These are phyloP conservation scores for Sarocladiaceae sp. DNA, from an alignment of 2,329 filamentous ascomycete genomes.

Conservation along the genomic window DNA sequence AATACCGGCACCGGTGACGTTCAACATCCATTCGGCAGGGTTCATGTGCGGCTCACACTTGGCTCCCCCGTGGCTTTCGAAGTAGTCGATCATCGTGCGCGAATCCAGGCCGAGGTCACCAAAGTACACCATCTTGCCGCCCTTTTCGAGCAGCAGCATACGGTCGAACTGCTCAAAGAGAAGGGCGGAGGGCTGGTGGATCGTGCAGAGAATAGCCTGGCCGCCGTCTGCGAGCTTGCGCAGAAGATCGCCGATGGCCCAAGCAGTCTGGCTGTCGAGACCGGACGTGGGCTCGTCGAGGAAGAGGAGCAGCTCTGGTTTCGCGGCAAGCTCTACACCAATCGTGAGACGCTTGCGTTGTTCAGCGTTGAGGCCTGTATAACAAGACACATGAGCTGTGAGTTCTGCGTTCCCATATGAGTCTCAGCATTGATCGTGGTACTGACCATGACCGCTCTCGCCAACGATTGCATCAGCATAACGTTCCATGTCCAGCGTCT, in stretches of 20 bases:
- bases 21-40: constrained; percentile 65
- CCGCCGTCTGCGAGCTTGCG: constrained; percentile 45
- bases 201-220: constrained; percentile 27
- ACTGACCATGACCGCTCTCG: constrained; percentile 62
- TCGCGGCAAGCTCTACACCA: constrained; percentile 68
- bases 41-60: constrained; percentile 52
- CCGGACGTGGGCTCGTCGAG: constrained; percentile 73
- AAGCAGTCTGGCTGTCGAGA: constrained; percentile 68
- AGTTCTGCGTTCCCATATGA: background rate
- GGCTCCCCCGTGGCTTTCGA: constrained; percentile 52
- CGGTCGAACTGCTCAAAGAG: constrained; percentile 44
- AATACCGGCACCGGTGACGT: constrained; percentile 33
- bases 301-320: constrained; percentile 66
- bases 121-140: constrained; percentile 57
- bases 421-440: constrained; percentile 31
- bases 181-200: constrained; percentile 38
- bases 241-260: constrained; percentile 66
- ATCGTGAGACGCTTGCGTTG: constrained; percentile 59
- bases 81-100: constrained; percentile 46
- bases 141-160: constrained; percentile 50
- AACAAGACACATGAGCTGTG: background rate
- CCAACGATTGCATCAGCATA: constrained; percentile 89
- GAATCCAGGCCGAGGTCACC: constrained; percentile 52
- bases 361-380: constrained; percentile 29
- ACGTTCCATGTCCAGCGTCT: constrained; percentile 80